These are phyloP conservation scores for Fusarium sp. DNA, from an alignment of 2,329 filamentous ascomycete species.

Conservation along the genomic window DNA sequence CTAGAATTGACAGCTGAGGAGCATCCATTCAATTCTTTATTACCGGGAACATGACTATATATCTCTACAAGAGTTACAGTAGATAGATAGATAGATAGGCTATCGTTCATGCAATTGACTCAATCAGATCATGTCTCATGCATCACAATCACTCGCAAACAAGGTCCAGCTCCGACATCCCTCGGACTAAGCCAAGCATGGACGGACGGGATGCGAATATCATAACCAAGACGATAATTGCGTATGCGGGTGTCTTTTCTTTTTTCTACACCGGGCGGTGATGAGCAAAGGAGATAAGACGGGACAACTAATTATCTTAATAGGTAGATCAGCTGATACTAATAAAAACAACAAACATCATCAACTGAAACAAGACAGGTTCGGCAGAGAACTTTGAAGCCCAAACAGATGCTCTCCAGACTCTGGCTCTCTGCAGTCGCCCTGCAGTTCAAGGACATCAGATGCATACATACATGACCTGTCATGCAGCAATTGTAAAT, in stretches of 20 bases:
- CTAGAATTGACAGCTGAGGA: not conserved
- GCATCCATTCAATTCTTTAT: not conserved
- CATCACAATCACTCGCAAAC: not conserved
- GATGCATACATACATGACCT: not conserved
- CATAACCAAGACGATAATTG: not conserved
- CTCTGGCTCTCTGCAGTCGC: not conserved
- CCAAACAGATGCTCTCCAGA: not conserved
- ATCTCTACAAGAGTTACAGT: not conserved
- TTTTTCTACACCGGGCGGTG: slow-evolving; percentile 1
- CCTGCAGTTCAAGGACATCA: not conserved
- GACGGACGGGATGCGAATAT: not conserved
- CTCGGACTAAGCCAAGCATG: not conserved
- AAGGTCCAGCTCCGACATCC: not conserved
- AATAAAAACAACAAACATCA: not conserved
- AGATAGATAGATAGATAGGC: not conserved
- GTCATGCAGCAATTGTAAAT: not conserved
- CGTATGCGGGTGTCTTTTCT: slow-evolving; percentile 22
- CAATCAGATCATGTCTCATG: not conserved
- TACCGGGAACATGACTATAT: not conserved
- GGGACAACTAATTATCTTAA: no score
- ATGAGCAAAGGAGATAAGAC: slow-evolving; percentile 15
- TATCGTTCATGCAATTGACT: not conserved
- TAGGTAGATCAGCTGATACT: not conserved
- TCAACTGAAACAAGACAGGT: not conserved
- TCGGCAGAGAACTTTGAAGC: not conserved